Base-by-base conservation (phyloP, 2,329 filamentous ascomycete species). In the Epichloe amarillans region DNA sequence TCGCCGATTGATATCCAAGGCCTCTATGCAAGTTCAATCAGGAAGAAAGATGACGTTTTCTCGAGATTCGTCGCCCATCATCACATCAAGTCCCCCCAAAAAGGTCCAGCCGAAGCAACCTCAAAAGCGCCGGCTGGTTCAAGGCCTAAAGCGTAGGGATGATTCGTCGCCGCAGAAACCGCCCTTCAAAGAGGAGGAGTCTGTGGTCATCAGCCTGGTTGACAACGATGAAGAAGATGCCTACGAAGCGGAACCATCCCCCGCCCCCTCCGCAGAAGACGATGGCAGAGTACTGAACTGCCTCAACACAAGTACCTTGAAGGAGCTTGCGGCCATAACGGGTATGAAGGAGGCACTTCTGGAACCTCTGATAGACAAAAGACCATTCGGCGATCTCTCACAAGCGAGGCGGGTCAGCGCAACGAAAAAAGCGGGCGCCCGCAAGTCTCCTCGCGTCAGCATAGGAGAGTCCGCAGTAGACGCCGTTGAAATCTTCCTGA, bases 291-390 rank as follows among this genome's bases (percentile, higher is more conserved):
- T 96, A 6, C 71, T 97, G 30, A 76, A 82, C 7, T 94, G 89
- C 60, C 82, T 98, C 66, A 97, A 97, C 61, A 80, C 75, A 0
- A 93, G 87, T 63, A 80, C 81, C 5, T 70, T 80, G 10, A 77
- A 83, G 37, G 87, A 91, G 52, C 77, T 98, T 41, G 80, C 85
- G 2, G 90, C 95, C 57, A 83, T 96, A 54, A 88, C 88, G 0
- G 83, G 82, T 35, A 81, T 86, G 53, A 83, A 84, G 37, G 77
- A 84, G 56, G 79, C 82, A 5, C 75, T 83, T 45, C 82, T 90
- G 1, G 74, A 83, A 42, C 67, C 80, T 14, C 76, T 97, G 50
- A 70, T 95, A 11, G 77, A 79, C 1, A 76, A 86, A 54, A 82
- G 88, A 10, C 91, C 91, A 0, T 97, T 95, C 63, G 64, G 63